Percentiles rank a stretch among this genome's conserved stretches.
Conservation (phyloP, 768 basidiomycete genomes). For the Rhodosporidiobolus sp. region DNA sequence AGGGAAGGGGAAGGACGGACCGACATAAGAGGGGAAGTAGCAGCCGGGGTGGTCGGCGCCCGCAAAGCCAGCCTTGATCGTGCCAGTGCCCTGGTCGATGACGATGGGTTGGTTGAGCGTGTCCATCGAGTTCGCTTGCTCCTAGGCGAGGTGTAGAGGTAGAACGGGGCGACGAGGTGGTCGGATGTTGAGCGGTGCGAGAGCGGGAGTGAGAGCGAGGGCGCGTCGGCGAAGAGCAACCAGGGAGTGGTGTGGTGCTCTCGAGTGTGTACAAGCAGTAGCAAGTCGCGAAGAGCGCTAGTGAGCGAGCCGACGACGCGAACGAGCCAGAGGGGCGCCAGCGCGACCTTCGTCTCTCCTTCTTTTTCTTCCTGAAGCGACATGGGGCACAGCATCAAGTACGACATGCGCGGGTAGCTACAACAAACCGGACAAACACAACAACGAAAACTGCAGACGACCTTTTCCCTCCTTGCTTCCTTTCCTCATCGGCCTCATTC, state of each 20-base stretch:
- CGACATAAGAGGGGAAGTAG: slow-evolving; percentile 84
- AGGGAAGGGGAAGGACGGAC: not conserved
- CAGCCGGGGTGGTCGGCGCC: slow-evolving; percentile 99
- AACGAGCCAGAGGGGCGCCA: not conserved
- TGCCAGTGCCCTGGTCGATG: slow-evolving; percentile 78
- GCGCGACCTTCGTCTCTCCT: too few species aligned
- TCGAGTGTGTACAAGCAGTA: too few species aligned
- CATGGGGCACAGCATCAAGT: too few species aligned
- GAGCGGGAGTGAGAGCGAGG: not conserved
- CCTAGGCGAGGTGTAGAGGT: not conserved
- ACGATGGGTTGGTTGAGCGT: slow-evolving; percentile 71
- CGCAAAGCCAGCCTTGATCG: slow-evolving; percentile 98
- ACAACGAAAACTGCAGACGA: not conserved
- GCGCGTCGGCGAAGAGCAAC: not conserved
- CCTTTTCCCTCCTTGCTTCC: too few species aligned
- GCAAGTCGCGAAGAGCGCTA: not conserved
- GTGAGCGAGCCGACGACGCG: not conserved
- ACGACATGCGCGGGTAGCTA: not conserved
- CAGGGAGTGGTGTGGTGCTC: not conserved
- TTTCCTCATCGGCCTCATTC: slow-evolving; percentile 19
- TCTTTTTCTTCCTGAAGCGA: too few species aligned
- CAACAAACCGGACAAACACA: not conserved
- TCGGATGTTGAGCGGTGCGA: not conserved
- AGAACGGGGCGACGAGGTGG: not conserved
- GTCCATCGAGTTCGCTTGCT: slow-evolving; percentile 11